Base-by-base conservation (phyloP, 148 eudicot species). In the Rhododendron simsii region DNA sequence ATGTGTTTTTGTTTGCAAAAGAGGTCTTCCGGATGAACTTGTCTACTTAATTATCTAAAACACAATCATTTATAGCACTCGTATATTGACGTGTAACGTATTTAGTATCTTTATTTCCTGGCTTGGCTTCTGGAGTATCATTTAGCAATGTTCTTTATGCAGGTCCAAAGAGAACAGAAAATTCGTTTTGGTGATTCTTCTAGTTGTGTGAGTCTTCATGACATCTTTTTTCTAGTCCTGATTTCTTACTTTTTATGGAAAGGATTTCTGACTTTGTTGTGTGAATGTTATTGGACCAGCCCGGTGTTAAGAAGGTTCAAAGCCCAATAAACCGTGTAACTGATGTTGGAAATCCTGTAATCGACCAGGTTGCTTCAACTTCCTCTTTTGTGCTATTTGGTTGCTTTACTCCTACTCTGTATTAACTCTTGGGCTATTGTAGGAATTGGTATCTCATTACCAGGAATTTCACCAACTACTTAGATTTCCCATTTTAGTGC, bases 291-390 rank as follows among this genome's bases (percentile, higher is more conserved):
- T 78, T 85, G 53, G 7, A 48, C 61, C 87, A 82, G 89, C 30
- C 45, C 16, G n/a, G 83, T 14, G 20, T 28, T 23, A 44, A 88
- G 81, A 82, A 37, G 57, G 30, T 45, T 11, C 59, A 74, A 67
- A 47, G 74, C 33, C 81, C 81, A 59, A 33, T 12, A 39, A 47
- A 57, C 16, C 57, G 45, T 39, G 87, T 53, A 61, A 41, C 30
- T n/a, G 67, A 15, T 7, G 73, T 33, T 67, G 71, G 69, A 35
- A 63, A 78, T 33, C 80, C 61, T 75, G 85, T 33, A 28, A 81
- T 48, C 3, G 89, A 88, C 75, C 35, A 88, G 89, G 89, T 88
- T 81, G 63, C 61, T 73, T 51, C 28, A 51, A 85, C 28, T 59
- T 59, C 48, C 50, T 78, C 14, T 14, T 11, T 16, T 53, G 14